Evolutionary conservation across 331 rosid genomes (phyloP), one percentile per base, ranked within the genome.

Genomic region (Arachis monticola): DNA sequence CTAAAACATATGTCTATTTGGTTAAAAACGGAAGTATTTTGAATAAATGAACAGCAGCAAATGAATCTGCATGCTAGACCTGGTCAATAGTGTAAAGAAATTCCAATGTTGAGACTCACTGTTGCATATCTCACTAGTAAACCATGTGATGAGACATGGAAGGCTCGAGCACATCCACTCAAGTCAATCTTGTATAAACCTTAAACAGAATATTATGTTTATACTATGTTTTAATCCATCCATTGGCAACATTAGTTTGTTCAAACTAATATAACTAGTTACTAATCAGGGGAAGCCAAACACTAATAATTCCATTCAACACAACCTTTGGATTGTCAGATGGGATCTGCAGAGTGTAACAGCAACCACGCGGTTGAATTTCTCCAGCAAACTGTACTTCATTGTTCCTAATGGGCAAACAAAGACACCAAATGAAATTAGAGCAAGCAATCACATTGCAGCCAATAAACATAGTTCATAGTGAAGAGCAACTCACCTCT

Each of bases 311-410:
- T 77, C 10, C 31, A 82, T 67, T 56, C 30, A 52, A 79, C 67
- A 75, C 80, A 62, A 93, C 99, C 97, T 90, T 88, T 3, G 41
- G 89, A 77, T 90, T 80, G 13, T 89, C 92, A 0, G 86, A 77
- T 64, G 87, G 88, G 64, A 94, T 87, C 86, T 76, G 75, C 83
- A 94, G 67, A 47, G 69, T 27, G 81, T 90, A 94, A 82, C 84
- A 77, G 76, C 99, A 92, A 35, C 97, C 99, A 40, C 93, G 93
- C 0, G 87, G 90, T 80, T 92, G 99, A 67, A 94, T 84, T 81
- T 94, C 96, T 5, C 99, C 97, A 5, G 99, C 99, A 86, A 94
- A 94, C 92, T 94, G 99, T 14, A 90, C 97, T 76, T 94, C 97
- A 67, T 90, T 94, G 72, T 90, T 94, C 88, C 99, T 94, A 76